Conservation (phyloP, 73 alveolate genomes). For the Symbiodinium pilosum region DNA sequence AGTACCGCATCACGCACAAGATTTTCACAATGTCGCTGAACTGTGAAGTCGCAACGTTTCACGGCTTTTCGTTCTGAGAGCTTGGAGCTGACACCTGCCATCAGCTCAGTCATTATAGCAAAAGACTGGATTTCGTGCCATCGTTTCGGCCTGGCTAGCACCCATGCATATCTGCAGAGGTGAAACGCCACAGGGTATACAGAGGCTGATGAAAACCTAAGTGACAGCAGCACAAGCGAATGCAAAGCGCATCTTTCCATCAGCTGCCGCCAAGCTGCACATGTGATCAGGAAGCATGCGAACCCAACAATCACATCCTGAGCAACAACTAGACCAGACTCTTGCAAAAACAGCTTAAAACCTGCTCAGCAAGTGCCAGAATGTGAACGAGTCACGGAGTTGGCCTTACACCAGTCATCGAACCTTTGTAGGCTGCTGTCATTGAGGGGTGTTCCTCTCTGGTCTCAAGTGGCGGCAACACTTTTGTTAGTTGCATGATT, state of each 20-base stretch:
- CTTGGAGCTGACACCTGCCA: background rate
- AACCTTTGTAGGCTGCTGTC: too few species aligned
- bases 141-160: background rate
- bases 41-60: background rate
- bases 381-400: background rate
- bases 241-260: background rate
- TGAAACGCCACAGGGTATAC: slow-evolving; percentile 50
- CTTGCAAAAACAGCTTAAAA: background rate
- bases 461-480: too few species aligned
- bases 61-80: background rate
- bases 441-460: background rate
- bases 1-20: too few species aligned
- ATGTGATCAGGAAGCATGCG: background rate
- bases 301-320: background rate
- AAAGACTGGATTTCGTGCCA: background rate
- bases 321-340: background rate
- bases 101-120: too few species aligned
- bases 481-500: too few species aligned
- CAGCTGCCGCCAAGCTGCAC: background rate
- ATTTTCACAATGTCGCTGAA: too few species aligned
- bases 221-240: background rate
- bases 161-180: slow-evolving; percentile 53
- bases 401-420: background rate
- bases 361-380: too few species aligned
- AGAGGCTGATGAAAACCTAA: slow-evolving; percentile 26